Evolutionary conservation across 345 rosid species (phyloP).

Genomic region (Excoecaria agallocha): DNA sequence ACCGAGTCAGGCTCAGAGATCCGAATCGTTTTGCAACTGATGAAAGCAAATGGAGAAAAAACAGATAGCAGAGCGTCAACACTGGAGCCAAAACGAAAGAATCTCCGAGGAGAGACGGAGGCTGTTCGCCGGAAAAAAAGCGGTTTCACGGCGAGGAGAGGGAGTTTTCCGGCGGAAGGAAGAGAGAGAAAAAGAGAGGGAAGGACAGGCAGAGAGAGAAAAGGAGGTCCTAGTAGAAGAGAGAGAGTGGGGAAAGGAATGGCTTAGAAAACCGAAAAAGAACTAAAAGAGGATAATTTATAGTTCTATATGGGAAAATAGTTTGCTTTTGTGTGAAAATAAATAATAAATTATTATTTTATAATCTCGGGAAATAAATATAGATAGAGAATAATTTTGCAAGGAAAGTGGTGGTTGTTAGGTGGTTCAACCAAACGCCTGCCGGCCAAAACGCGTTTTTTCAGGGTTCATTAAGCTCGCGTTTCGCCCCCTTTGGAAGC

Average conservation of each 20-base stretch:
- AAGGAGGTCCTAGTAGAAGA: constrained; percentile 34
- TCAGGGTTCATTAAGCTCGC: constrained; percentile 19
- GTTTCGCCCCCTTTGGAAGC: constrained; percentile 35
- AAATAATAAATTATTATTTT: constrained; percentile 6
- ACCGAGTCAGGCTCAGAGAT: constrained; percentile 58
- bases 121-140: constrained; percentile 27
- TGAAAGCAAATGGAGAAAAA: constrained; percentile 16
- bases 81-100: not conserved
- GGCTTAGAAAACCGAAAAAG: constrained; percentile 72
- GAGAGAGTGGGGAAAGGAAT: constrained; percentile 14
- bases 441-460: constrained; percentile 83
- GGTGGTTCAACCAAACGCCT: constrained; percentile 96
- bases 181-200: too few species aligned
- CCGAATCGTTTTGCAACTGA: constrained; percentile 39
- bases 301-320: constrained; percentile 57
- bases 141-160: constrained; percentile 45
- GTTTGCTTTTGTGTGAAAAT: constrained; percentile 27
- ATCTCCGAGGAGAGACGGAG: constrained; percentile 18
- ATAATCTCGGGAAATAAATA: constrained; percentile 9
- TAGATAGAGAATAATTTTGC: constrained; percentile 35
- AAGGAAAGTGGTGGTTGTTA: constrained; percentile 80
- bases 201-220: constrained; percentile 31
- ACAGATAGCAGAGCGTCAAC: not conserved
- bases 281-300: constrained; percentile 41
- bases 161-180: constrained; percentile 35